Evolutionary conservation across 2,329 filamentous ascomycete genomes (phyloP), one percentile per base, ranked within the genome.

Genomic region (Ophiognomonia clavigignenti-juglandacearum): DNA sequence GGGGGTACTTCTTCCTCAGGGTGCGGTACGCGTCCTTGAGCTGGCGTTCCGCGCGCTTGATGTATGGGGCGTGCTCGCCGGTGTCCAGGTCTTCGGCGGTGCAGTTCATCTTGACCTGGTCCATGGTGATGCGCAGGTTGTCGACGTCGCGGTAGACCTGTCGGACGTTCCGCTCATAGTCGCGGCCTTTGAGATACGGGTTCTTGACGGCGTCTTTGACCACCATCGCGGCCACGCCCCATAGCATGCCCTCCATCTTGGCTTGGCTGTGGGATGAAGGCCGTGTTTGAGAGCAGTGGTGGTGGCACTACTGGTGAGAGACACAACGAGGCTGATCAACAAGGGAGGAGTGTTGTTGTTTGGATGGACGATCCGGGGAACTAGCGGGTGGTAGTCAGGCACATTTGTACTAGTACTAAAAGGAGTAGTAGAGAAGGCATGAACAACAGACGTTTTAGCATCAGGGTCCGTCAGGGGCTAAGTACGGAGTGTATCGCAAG

Each of bases 91-190:
- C 29, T 20, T 39, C 26, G 22, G 26, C 34, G 14, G 36, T 31
- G n/a, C 45, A 48, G n/a, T 48, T 43, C 24, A 26, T 13, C 18
- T 41, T 48, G 34, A 41, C 42, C 6, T 48, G 45, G 7, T 48
- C 45, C 35, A 48, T 22, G n/a, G 40, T 44, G 20, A 44, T 48
- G 16, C 16, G 9, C 9, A 44, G 46, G 26, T 44, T 48, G 27
- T 48, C 46, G 5, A 44, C 35, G 11, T 48, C 46, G 29, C 46
- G 46, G 23, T 48, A 48, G 4, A 24, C 27, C 32, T 48, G 46
- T 6, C 46, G 46, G 6, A 48, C 46, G 27, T 43, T 48, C 6
- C 46, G 46, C 32, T 48, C 46, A 22, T 48, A 48, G 35, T 48
- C 46, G 13, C 46, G 39, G 6, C 40, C 40, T 18, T 43, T 48